Evolutionary conservation across 2,329 filamentous ascomycete genomes (phyloP).

Genomic region (Xylariaceae sp.): DNA sequence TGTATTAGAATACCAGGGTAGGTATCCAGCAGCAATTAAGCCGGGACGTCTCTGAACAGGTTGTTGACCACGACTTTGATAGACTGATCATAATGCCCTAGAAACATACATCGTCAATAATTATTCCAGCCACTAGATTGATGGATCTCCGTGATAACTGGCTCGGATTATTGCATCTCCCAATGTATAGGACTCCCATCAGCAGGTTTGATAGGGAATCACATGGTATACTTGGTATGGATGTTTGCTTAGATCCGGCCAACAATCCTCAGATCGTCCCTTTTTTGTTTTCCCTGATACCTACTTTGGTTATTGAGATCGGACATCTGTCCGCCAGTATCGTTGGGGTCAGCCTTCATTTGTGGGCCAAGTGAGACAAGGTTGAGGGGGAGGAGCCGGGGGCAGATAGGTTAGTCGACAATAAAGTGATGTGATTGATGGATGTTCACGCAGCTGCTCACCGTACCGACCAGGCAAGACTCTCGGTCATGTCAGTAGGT

Average conservation of each 20-base stretch:
- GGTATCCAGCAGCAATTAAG: slow-evolving; percentile 12
- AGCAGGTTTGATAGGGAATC: slow-evolving; percentile 7
- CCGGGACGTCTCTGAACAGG: slow-evolving; percentile 11
- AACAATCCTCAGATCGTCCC: not conserved
- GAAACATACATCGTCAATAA: slow-evolving; percentile 25
- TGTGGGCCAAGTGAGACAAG: slow-evolving; percentile 8
- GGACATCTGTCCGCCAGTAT: not conserved
- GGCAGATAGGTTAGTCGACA: not conserved
- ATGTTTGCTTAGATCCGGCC: slow-evolving; percentile 1
- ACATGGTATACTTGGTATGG: not conserved
- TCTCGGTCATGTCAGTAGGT: not conserved
- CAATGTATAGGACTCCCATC: slow-evolving; percentile 4
- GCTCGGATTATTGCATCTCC: slow-evolving; percentile 6
- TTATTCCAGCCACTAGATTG: slow-evolving; percentile 32
- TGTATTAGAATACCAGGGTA: slow-evolving; percentile 11
- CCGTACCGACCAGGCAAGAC: not conserved
- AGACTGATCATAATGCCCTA: slow-evolving; percentile 11
- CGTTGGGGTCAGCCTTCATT: not conserved
- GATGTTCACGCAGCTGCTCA: slow-evolving; percentile 5
- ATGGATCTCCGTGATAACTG: slow-evolving; percentile 18
- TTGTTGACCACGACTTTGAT: slow-evolving; percentile 9
- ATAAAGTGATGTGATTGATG: slow-evolving; percentile 9
- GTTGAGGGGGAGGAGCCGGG: not conserved
- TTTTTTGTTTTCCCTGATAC: not conserved
- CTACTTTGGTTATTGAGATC: not conserved